These are phyloP conservation scores for Rhodotorula sp. DNA, from an alignment of 1,284 basidiomycete genomes.

Conservation along the genomic window DNA sequence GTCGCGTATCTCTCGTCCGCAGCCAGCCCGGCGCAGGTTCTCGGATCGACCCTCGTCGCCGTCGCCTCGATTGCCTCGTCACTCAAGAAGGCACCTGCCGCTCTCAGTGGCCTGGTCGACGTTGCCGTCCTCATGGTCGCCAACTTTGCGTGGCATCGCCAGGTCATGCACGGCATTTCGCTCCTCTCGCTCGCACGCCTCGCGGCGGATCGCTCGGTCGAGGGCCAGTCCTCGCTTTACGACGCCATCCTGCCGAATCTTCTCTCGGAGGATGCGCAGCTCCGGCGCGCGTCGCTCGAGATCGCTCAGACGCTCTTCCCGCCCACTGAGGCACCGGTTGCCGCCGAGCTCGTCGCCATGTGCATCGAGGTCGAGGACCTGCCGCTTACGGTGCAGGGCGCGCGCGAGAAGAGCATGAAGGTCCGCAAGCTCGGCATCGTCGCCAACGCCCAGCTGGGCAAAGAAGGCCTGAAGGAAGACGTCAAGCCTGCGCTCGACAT, in stretches of 20 bases:
- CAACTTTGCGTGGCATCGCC: slow-evolving; percentile 44
- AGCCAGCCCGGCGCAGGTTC: slow-evolving; percentile 30
- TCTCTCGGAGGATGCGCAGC: slow-evolving; percentile 54
- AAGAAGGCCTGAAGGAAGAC: slow-evolving; percentile 31
- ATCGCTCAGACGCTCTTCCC: slow-evolving; percentile 48
- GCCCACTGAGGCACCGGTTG: slow-evolving; percentile 22
- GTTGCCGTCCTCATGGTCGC: slow-evolving; percentile 34
- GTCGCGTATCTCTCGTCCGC: slow-evolving; percentile 32
- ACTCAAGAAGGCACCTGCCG: not conserved
- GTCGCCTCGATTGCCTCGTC: slow-evolving; percentile 14
- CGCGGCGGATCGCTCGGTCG: slow-evolving; percentile 16
- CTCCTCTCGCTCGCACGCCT: slow-evolving; percentile 30
- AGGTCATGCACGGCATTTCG: slow-evolving; percentile 37
- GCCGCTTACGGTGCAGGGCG: slow-evolving; percentile 61
- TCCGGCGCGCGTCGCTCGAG: slow-evolving; percentile 51
- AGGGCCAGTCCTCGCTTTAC: slow-evolving; percentile 28
- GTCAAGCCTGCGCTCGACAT: slow-evolving; percentile 36
- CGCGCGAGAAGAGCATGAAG: slow-evolving; percentile 74
- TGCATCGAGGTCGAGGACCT: slow-evolving; percentile 45
- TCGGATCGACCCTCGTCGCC: slow-evolving; percentile 28
- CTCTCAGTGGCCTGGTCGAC: slow-evolving; percentile 3
- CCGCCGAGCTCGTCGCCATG: slow-evolving; percentile 39
- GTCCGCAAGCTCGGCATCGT: slow-evolving; percentile 55
- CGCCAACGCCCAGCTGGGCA: slow-evolving; percentile 36
- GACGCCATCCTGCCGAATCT: slow-evolving; percentile 48